Evolutionary conservation across 2,329 filamentous ascomycete species (phyloP).

Genomic region (Albophoma yamanashiensis): DNA sequence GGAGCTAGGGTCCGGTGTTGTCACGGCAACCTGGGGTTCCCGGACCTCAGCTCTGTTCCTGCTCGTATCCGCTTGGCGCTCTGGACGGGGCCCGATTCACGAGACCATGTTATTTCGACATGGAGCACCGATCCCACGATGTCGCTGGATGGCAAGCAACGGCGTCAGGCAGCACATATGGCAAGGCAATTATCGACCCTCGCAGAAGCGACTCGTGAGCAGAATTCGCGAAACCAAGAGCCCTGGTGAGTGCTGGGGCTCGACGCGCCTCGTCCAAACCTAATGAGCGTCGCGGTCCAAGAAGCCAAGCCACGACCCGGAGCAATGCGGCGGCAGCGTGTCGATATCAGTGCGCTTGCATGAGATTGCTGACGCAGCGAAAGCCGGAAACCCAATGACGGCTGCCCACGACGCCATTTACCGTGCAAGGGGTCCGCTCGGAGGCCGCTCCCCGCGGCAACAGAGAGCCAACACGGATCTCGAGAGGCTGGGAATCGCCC

Average conservation of each 20-base stretch:
- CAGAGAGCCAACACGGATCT: not conserved
- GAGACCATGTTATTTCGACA: not conserved
- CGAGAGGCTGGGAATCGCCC: not conserved
- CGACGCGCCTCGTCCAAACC: not conserved
- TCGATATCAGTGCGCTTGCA: slow-evolving; percentile 1
- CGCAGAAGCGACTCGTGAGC: not conserved
- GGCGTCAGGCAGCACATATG: not conserved
- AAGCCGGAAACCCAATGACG: slow-evolving; percentile 17
- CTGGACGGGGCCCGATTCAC: not conserved
- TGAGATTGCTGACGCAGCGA: not conserved
- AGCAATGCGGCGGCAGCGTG: not conserved
- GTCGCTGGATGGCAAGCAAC: not conserved
- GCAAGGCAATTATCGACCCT: not conserved
- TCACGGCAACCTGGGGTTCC: slow-evolving; percentile 11
- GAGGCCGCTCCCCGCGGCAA: not conserved
- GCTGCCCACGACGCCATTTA: slow-evolving; percentile 19
- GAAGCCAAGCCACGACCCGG: not conserved
- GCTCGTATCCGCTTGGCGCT: not conserved
- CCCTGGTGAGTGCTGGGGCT: not conserved
- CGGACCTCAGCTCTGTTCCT: not conserved
- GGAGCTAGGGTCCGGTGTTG: slow-evolving; percentile 10
- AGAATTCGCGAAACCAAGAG: not conserved
- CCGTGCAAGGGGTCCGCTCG: not conserved
- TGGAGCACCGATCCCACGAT: not conserved
- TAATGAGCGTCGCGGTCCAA: slow-evolving; percentile 1